A percentile compares a stretch with the other conserved stretches of the same genome.
These are phyloP conservation scores for Hypholoma fasciculare DNA, from an alignment of 768 basidiomycete genomes.

Conservation along the genomic window DNA sequence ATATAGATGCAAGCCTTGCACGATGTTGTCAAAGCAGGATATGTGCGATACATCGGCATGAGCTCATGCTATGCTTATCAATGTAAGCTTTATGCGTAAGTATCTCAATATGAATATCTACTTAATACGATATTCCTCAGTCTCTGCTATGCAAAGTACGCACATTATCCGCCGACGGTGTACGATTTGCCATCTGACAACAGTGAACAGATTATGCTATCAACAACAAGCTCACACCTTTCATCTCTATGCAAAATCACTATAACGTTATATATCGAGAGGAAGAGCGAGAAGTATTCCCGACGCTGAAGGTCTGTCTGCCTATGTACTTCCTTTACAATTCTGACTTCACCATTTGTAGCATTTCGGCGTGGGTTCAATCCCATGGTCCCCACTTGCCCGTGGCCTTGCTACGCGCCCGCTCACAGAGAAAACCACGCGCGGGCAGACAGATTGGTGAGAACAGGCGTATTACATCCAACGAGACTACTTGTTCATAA, in stretches of 20 bases:
- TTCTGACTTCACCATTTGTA: constrained; percentile 14
- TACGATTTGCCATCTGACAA: neutral
- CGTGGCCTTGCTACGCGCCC: constrained; percentile 55
- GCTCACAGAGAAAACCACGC: constrained; percentile 35
- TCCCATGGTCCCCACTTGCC: constrained; percentile 62
- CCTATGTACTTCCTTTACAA: neutral
- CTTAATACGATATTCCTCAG: constrained; percentile 22
- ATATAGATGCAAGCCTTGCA: constrained; percentile 65
- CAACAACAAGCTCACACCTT: constrained; percentile 53
- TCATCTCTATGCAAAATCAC: constrained; percentile 72
- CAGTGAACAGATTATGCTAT: constrained; percentile 53
- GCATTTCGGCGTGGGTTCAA: constrained; percentile 53
- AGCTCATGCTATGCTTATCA: constrained; percentile 57
- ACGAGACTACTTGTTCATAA: neutral
- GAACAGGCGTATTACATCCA: neutral
- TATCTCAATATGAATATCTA: neutral
- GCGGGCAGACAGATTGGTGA: constrained; percentile 39
- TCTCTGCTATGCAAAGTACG: constrained; percentile 59
- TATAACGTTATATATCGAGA: constrained; percentile 62
- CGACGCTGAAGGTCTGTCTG: constrained; percentile 45
- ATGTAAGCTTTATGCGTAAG: constrained; percentile 36
- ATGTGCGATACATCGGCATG: constrained; percentile 64
- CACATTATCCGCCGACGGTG: neutral
- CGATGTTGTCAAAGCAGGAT: constrained; percentile 64
- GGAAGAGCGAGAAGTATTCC: constrained; percentile 65